A percentile compares a stretch with the other conserved stretches of the same genome.
Evolutionary conservation across 1,284 basidiomycete genomes (phyloP).

Genomic region (Binderoboletus segoi): DNA sequence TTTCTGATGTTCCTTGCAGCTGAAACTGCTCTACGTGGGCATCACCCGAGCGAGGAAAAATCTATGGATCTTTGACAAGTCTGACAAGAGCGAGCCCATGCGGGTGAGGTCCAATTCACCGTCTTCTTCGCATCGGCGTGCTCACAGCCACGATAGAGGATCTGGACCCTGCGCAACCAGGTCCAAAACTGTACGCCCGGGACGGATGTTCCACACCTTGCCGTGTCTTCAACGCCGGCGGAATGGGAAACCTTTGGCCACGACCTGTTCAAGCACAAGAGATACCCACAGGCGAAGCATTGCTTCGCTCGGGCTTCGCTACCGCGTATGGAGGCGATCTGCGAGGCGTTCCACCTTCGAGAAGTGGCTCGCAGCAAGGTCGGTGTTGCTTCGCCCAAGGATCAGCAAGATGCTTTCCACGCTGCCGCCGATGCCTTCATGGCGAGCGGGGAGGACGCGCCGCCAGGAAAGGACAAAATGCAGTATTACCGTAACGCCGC

Average conservation of each 20-base stretch:
- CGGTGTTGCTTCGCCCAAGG: slow-evolving; percentile 21
- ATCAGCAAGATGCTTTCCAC: slow-evolving; percentile 42
- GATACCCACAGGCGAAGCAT: slow-evolving; percentile 61
- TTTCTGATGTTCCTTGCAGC: slow-evolving; percentile 36
- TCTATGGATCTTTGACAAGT: slow-evolving; percentile 67
- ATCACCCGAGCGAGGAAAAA: slow-evolving; percentile 69
- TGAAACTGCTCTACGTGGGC: slow-evolving; percentile 72
- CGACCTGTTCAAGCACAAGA: slow-evolving; percentile 55
- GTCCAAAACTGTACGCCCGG: slow-evolving; percentile 47
- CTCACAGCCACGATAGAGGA: slow-evolving; percentile 39
- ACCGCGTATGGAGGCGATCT: slow-evolving; percentile 47
- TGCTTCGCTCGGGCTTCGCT: slow-evolving; percentile 59
- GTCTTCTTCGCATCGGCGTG: not conserved
- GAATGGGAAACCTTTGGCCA: slow-evolving; percentile 60
- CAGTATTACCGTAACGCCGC: slow-evolving; percentile 54
- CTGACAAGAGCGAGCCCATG: slow-evolving; percentile 58
- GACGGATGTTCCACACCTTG: slow-evolving; percentile 49
- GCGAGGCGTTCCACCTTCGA: slow-evolving; percentile 48
- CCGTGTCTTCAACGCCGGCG: slow-evolving; percentile 47
- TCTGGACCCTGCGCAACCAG: slow-evolving; percentile 49
- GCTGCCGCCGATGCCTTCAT: slow-evolving; percentile 54
- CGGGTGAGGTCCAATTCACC: slow-evolving; percentile 40
- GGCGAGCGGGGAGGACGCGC: slow-evolving; percentile 39
- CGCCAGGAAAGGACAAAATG: slow-evolving; percentile 27
- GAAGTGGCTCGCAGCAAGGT: slow-evolving; percentile 41